A percentile compares a stretch with the other conserved stretches of the same genome.
Evolutionary conservation across 352 stramenopile species (phyloP).

Genomic region (Globisporangium nagaii): DNA sequence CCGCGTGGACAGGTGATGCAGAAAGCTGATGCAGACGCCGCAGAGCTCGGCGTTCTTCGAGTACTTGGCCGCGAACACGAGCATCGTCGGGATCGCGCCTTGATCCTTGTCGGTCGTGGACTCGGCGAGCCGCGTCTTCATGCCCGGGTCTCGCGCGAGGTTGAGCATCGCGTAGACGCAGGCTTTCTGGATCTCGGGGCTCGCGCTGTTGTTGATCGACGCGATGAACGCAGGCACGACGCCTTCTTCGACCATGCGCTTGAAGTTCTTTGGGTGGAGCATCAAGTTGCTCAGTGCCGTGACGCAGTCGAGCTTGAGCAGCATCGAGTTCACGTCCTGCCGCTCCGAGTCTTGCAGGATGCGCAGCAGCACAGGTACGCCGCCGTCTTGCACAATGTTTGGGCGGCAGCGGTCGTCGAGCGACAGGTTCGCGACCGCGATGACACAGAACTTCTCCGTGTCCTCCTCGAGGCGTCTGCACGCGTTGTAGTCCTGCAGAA

Average conservation of each 20-base stretch:
- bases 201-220: slow-evolving; percentile 43
- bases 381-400: slow-evolving; percentile 55
- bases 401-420: slow-evolving; percentile 67
- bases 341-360: slow-evolving; percentile 26
- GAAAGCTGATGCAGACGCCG: slow-evolving; percentile 57
- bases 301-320: slow-evolving; percentile 77
- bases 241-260: slow-evolving; percentile 66
- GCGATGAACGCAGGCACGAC: slow-evolving; percentile 64
- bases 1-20: slow-evolving; percentile 65
- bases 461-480: slow-evolving; percentile 31
- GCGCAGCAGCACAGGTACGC: slow-evolving; percentile 43
- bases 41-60: slow-evolving; percentile 57
- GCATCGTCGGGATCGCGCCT: slow-evolving; percentile 63
- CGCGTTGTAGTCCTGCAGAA: slow-evolving; percentile 29
- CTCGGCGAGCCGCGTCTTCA: slow-evolving; percentile 66
- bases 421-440: slow-evolving; percentile 65
- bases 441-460: slow-evolving; percentile 61
- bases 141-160: slow-evolving; percentile 56
- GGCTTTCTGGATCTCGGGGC: slow-evolving; percentile 65
- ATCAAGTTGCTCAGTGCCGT: slow-evolving; percentile 79
- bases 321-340: slow-evolving; percentile 18
- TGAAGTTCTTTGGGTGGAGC: slow-evolving; percentile 76
- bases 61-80: slow-evolving; percentile 57
- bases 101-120: slow-evolving; percentile 23
- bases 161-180: slow-evolving; percentile 78